Conservation (phyloP, 148 eudicot species). For the Amaranthus hypochondriacus region DNA sequence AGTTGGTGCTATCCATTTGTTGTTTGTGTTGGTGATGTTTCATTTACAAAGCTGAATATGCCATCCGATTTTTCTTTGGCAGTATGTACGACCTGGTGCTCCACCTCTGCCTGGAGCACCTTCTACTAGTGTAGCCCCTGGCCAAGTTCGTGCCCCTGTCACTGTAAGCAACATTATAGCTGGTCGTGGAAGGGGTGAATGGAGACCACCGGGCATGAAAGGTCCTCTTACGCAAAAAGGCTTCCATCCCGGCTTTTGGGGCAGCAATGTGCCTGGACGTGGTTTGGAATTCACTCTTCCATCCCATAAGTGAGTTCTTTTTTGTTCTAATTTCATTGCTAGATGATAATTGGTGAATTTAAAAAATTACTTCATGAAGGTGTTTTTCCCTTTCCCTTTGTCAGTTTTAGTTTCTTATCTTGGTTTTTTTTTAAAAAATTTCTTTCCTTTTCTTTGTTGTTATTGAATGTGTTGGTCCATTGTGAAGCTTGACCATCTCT, state of each 20-base stretch:
- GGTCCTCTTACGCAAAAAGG: slow-evolving; percentile 58
- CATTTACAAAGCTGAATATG: background rate
- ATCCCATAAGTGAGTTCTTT: slow-evolving; percentile 71
- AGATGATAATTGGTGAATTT: slow-evolving; percentile 3
- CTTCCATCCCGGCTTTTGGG: slow-evolving; percentile 79
- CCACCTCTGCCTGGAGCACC: slow-evolving; percentile 57
- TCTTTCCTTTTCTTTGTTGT: background rate
- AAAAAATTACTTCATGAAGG: too few relatives aligned
- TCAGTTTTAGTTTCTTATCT: background rate
- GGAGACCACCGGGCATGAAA: slow-evolving; percentile 65
- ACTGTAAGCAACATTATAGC: slow-evolving; percentile 29
- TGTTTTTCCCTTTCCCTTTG: background rate
- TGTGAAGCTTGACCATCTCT: too few relatives aligned
- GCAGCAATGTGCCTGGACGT: slow-evolving; percentile 52
- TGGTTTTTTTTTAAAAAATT: background rate
- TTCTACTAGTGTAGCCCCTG: slow-evolving; percentile 42
- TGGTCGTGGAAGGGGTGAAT: slow-evolving; percentile 97
- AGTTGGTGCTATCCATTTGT: background rate
- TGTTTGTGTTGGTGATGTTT: background rate
- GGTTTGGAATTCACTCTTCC: slow-evolving; percentile 96
- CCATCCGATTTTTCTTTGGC: slow-evolving; percentile 20
- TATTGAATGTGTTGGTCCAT: background rate
- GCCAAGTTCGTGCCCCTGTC: slow-evolving; percentile 68
- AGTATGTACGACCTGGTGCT: slow-evolving; percentile 98
- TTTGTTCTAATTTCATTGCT: background rate